Percentiles rank a stretch among this genome's conserved stretches.
These are phyloP conservation scores for Lipomyces sp. DNA, from an alignment of 805 yeast genomes.

Conservation along the genomic window DNA sequence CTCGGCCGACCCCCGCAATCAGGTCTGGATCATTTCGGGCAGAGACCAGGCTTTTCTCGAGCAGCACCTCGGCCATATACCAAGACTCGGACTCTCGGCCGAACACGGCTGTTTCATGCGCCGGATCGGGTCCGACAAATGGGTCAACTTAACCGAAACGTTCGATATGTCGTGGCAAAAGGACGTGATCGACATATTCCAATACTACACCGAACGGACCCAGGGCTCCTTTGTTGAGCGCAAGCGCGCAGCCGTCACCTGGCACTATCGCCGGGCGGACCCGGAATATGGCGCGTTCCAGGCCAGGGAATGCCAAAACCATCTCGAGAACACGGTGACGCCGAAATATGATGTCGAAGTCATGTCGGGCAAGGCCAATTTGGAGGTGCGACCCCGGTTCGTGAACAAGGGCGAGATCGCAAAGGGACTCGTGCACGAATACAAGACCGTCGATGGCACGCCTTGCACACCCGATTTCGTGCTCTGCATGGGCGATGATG, in stretches of 20 bases:
- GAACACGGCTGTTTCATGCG: constrained; percentile 97
- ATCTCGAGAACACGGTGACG: constrained; percentile 64
- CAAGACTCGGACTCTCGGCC: constrained; percentile 80
- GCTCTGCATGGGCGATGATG: constrained; percentile 91
- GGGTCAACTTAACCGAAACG: constrained; percentile 84
- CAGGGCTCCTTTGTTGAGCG: constrained; percentile 87
- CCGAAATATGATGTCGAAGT: constrained; percentile 82
- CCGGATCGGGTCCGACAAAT: constrained; percentile 57
- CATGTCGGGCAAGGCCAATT: constrained; percentile 95
- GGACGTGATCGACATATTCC: constrained; percentile 76
- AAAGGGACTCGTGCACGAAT: constrained; percentile 65
- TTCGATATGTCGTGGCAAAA: constrained; percentile 94
- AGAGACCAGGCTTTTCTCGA: constrained; percentile 90
- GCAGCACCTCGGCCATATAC: constrained; percentile 79
- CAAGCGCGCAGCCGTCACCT: constrained; percentile 91
- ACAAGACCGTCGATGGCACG: constrained; percentile 39
- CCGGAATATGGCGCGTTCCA: constrained; percentile 91
- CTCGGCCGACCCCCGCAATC: constrained; percentile 76
- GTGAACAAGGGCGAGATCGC: constrained; percentile 98
- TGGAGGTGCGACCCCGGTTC: constrained; percentile 94
- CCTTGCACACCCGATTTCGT: constrained; percentile 71
- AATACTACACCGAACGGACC: constrained; percentile 78
- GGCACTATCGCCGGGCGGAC: constrained; percentile 96
- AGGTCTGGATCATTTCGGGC: constrained; percentile 94
- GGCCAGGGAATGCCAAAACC: constrained; percentile 72